Evolutionary conservation across 2,329 filamentous ascomycete species (phyloP).

Genomic region (Xylaria digitata): DNA sequence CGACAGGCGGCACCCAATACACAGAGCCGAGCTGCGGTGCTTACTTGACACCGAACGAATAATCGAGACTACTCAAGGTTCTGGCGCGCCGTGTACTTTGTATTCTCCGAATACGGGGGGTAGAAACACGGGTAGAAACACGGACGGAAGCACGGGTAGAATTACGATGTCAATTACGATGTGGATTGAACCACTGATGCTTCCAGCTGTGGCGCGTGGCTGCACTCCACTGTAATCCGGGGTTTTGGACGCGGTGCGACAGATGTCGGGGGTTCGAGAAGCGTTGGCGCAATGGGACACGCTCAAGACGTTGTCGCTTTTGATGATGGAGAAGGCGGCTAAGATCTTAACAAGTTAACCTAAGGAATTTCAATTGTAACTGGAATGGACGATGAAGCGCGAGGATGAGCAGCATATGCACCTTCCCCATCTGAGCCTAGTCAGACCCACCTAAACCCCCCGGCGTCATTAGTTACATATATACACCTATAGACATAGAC

Average conservation of each 20-base stretch:
- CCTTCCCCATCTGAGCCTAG: constrained; percentile 9
- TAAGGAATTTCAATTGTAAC: not conserved
- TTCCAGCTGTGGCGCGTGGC: not conserved
- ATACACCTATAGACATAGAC: too few species aligned
- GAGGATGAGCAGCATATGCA: constrained; percentile 9
- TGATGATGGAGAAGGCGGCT: constrained; percentile 19
- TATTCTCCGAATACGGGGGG: not conserved
- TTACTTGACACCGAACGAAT: too few species aligned
- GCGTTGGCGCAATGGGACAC: not conserved
- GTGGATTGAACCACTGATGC: not conserved
- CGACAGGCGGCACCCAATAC: too few species aligned
- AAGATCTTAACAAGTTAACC: not conserved
- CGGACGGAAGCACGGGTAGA: not conserved
- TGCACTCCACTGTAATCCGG: not conserved
- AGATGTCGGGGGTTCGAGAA: not conserved
- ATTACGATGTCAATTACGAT: not conserved
- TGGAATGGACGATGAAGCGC: constrained; percentile 17
- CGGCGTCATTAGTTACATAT: not conserved
- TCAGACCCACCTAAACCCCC: not conserved
- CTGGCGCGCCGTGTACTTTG: too few species aligned
- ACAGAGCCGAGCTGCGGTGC: too few species aligned
- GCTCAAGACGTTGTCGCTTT: constrained; percentile 17
- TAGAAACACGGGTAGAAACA: not conserved
- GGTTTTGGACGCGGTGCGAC: not conserved
- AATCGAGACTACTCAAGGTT: too few species aligned